These are phyloP conservation scores for Neurospora discreta DNA, from an alignment of 495 filamentous ascomycete genomes.

Conservation along the genomic window DNA sequence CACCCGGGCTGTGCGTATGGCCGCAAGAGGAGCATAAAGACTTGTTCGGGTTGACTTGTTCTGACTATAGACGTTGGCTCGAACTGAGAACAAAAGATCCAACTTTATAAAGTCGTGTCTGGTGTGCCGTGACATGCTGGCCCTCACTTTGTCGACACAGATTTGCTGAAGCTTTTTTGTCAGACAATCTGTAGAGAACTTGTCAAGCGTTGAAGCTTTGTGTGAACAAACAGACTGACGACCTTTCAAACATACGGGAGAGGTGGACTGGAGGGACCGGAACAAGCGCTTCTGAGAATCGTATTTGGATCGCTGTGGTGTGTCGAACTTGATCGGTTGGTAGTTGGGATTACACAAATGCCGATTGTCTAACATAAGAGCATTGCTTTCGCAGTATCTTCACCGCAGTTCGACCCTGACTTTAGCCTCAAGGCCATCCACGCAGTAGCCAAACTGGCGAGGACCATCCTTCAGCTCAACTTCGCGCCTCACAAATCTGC, in stretches of 20 bases:
- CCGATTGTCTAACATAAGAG: background rate
- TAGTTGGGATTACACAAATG: background rate
- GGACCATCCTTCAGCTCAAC: conserved; percentile 74
- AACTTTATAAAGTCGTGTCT: background rate
- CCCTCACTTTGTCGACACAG: background rate
- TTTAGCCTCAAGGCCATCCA: conserved; percentile 57
- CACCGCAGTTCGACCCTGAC: conserved; percentile 52
- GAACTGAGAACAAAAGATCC: background rate
- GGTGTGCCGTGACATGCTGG: background rate
- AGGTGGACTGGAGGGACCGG: background rate
- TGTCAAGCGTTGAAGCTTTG: background rate
- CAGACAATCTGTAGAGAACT: background rate
- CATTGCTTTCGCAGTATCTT: background rate
- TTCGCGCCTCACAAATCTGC: conserved; percentile 59
- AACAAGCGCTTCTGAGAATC: background rate
- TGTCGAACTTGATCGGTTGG: background rate
- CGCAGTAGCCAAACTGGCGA: conserved; percentile 67
- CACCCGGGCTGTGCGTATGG: background rate
- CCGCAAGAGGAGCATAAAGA: background rate
- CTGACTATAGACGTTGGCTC: background rate
- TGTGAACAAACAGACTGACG: background rate
- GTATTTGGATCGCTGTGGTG: background rate
- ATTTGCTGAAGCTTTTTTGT: background rate
- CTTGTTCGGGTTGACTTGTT: background rate
- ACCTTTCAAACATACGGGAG: background rate